phyloP scores from a whole-genome alignment of 345 rosid genomes.

The Reutealis trisperma region DNA sequence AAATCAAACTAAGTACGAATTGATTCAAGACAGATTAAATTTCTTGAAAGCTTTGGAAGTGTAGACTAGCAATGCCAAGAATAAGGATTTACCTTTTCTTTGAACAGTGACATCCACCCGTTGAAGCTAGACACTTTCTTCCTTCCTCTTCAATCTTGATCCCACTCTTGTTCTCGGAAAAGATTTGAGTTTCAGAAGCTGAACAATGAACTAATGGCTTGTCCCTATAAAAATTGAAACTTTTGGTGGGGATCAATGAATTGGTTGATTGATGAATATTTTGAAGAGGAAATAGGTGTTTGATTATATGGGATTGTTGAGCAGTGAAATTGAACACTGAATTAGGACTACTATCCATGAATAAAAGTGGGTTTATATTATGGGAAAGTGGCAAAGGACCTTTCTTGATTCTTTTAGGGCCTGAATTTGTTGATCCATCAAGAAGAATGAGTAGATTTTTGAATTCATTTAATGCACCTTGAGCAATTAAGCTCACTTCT shows the following conservation, averaged over 20 bases:
- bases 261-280: conserved; percentile 14
- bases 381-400: conserved; percentile 31
- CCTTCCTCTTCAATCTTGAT: conserved; percentile 13
- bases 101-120: conserved; percentile 37
- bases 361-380: conserved; percentile 27
- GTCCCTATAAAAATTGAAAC: neutral
- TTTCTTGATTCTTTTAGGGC: conserved; percentile 33
- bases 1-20: no score
- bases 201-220: conserved; percentile 6
- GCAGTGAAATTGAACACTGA: conserved; percentile 3
- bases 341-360: conserved; percentile 27
- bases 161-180: conserved; percentile 14
- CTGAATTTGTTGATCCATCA: conserved; percentile 28
- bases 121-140: conserved; percentile 27
- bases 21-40: no score
- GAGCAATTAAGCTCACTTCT: conserved; percentile 31
- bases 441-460: conserved; percentile 27
- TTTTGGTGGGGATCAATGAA: conserved; percentile 4
- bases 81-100: conserved; percentile 26
- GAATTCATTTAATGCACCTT: conserved; percentile 31
- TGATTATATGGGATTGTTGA: neutral
- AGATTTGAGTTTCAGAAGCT: conserved; percentile 22
- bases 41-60: no score
- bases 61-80: neutral
- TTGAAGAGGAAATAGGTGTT: conserved; percentile 17